Evolutionary conservation across 148 eudicot species (phyloP), one percentile per base, ranked within the genome.

Genomic region (Vaccinium myrtillus): DNA sequence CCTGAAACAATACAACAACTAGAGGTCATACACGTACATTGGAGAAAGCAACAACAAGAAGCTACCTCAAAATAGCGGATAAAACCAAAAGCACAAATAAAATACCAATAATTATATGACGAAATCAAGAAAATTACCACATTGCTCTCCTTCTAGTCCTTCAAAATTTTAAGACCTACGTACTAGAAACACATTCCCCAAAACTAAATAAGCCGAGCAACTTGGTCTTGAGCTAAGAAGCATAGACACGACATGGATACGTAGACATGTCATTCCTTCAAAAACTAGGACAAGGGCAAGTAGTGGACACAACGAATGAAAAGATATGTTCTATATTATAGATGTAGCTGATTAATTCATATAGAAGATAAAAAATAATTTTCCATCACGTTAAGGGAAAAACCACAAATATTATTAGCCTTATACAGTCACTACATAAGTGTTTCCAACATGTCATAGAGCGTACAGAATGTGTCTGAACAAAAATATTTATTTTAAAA

Each of bases 1-100:
- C 98, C 99, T 97, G 91, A 16, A 83, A 80, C 54, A 16, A 71
- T 30, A 75, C 13, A 82, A 87, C 73, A 58, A 84, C 49, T 18
- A 80, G 67, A 30, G 51, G 71, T 80, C 27, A 78, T 27, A 53
- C 2, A 25, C 48, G 16, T 53, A 61, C 10, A 30, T 27, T 78
- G 81, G 63, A 51, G 54, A 78, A 78, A 78, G 25, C 15, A 55
- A 78, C 15, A 49, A 19, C 1, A 78, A 54, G n/a, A 77, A 5
- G 56, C 14, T 77, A 27, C 61, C 80, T 51, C 54, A 77, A 49
- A 46, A 75, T 75, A 75, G 27, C 9, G 6, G 78, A 75, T 49
- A 21, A 39, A n/a, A 77, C 36, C 58, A 77, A 49, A 76, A 77
- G 59, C 18, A 23, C n/a, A 2, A 11, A 27, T 6, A 77, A 77